Evolutionary conservation across 768 basidiomycete genomes (phyloP).

Genomic region (Russula sp.): DNA sequence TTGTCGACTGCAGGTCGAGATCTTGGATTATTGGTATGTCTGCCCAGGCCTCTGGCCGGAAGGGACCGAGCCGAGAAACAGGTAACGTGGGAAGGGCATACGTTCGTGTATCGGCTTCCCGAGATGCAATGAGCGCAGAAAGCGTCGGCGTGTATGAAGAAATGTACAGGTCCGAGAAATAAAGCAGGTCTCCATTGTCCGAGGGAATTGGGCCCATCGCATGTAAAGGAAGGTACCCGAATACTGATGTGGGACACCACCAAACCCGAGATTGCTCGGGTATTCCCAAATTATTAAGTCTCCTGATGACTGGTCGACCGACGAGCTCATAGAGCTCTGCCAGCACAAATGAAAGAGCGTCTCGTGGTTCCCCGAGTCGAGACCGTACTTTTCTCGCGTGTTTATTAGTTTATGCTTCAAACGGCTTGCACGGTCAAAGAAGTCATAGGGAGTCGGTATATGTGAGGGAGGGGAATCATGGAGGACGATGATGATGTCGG

Average conservation of each 20-base stretch:
- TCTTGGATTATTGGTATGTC: neutral
- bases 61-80: neutral
- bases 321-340: constrained; percentile 2
- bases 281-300: neutral
- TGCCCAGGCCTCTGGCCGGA: neutral
- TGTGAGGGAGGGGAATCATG: neutral
- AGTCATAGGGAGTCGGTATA: constrained; percentile 52
- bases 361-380: constrained; percentile 1
- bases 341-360: neutral
- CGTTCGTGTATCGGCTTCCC: too few species aligned
- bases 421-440: constrained; percentile 39
- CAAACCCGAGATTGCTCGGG: neutral
- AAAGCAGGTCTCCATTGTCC: neutral
- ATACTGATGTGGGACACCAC: constrained; percentile 2
- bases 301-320: neutral
- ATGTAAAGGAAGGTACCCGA: constrained; percentile 12
- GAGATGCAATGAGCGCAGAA: neutral
- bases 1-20: neutral
- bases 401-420: constrained; percentile 30
- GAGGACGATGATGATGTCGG: neutral
- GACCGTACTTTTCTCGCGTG: neutral
- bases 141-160: neutral
- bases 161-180: constrained; percentile 7
- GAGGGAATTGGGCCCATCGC: constrained; percentile 17
- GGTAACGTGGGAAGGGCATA: too few species aligned